Evolutionary conservation across 495 filamentous ascomycete species (phyloP).

Genomic region (Tricharina praecox): DNA sequence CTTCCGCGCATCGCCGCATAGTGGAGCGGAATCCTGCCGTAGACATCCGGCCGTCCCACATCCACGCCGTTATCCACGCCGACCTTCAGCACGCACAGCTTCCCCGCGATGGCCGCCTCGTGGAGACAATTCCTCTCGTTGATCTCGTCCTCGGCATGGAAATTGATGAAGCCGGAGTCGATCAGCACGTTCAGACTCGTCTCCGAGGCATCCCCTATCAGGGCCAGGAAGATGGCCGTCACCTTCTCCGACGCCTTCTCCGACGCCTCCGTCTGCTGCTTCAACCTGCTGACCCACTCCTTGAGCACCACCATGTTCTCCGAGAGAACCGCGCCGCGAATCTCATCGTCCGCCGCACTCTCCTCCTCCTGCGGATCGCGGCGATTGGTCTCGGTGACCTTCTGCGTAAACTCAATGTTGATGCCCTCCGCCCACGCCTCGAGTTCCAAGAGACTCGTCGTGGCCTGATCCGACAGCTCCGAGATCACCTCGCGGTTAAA

Average conservation of each 20-base stretch:
- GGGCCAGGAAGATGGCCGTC: conserved; percentile 73
- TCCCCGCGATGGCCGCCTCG: conserved; percentile 81
- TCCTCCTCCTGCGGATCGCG: conserved; percentile 56
- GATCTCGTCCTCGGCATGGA: conserved; percentile 85
- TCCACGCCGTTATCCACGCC: conserved; percentile 56
- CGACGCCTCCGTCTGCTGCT: conserved; percentile 27
- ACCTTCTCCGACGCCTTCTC: conserved; percentile 51
- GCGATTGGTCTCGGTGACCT: conserved; percentile 45
- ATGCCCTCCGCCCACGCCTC: conserved; percentile 95
- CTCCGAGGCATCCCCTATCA: conserved; percentile 69
- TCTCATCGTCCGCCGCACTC: conserved; percentile 67
- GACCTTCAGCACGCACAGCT: conserved; percentile 53
- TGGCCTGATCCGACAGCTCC: conserved; percentile 88
- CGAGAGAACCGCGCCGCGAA: conserved; percentile 68
- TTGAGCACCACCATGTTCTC: conserved; percentile 48
- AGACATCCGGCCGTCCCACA: conserved; percentile 69
- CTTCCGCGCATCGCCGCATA: conserved; percentile 92
- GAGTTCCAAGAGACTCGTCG: conserved; percentile 76
- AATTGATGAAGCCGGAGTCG: conserved; percentile 63
- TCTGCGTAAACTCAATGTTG: conserved; percentile 59
- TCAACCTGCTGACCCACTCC: conserved; percentile 44
- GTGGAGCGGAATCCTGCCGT: conserved; percentile 82
- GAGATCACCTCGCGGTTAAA: conserved; percentile 95
- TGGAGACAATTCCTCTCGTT: conserved; percentile 93
- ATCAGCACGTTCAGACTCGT: conserved; percentile 58